Evolutionary conservation across 2,329 filamentous ascomycete genomes (phyloP), one percentile per base, ranked within the genome.

Genomic region (Didymella keratinophila): DNA sequence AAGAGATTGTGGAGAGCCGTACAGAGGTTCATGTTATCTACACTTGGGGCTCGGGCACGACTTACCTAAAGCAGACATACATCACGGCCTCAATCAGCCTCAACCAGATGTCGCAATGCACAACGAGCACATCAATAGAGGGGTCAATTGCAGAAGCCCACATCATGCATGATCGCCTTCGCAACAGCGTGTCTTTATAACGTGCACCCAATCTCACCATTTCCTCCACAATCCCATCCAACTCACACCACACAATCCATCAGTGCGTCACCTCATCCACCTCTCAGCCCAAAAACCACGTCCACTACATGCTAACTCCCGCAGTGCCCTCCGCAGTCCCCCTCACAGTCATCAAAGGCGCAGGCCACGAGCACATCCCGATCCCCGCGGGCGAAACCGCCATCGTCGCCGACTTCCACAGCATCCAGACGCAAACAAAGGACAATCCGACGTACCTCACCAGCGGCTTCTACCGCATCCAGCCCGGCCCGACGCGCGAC

Each of bases 271-370:
- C 49, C 59, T 10, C 27, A 4, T 25, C 23, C 23, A 7, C 23
- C 23, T 25, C 7, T 25, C 23, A 25, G n/a, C n/a, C n/a, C n/a
- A n/a, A n/a, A n/a, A n/a, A n/a, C n/a, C n/a, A n/a, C n/a, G n/a
- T n/a, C n/a, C n/a, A n/a, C n/a, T n/a, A n/a, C n/a, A n/a, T 32
- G 14, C 30, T 32, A 32, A 32, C 30, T 4, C 30, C 5, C 39
- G 0, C n/a, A 69, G 65, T 69, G 67, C 62, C 52, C n/a, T 5
- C 16, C 36, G 36, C 36, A 39, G 61, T 69, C 14, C 68, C 68
- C 49, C 68, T 70, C 45, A 70, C 68, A 4, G 59, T 70, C 47
- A 65, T 70, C 55, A 70, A 70, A 45, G 68, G 66, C 60, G 68
- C 68, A 20, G 68, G 68, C 52, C 53, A 68, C 30, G 68, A 69